Percentiles rank a stretch among this genome's conserved stretches.
Evolutionary conservation across 805 yeast genomes (phyloP).

Genomic region (Cyberlindnera veronae): DNA sequence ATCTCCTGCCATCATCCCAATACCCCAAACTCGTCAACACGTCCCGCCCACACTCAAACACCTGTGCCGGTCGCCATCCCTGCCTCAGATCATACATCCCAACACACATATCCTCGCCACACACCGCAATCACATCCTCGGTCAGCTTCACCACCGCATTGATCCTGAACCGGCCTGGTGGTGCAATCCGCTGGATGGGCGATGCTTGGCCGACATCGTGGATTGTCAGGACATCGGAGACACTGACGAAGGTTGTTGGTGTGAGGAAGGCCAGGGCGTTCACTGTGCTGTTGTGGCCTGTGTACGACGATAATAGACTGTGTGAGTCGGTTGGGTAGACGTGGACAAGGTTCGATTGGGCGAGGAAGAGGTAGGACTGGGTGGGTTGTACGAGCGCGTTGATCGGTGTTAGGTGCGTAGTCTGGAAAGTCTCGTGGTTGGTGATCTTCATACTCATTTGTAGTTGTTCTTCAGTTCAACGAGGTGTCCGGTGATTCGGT

Average conservation of each 20-base stretch:
- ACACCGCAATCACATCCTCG: conserved; percentile 16
- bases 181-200: conserved; percentile 10
- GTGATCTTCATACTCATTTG: not conserved
- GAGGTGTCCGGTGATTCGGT: too few relatives aligned
- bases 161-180: conserved; percentile 9
- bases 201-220: conserved; percentile 12
- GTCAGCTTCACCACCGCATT: conserved; percentile 11
- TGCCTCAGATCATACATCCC: conserved; percentile 15
- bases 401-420: not conserved
- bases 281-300: conserved; percentile 11
- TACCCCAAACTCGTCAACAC: conserved; percentile 20
- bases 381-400: not conserved
- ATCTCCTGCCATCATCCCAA: not conserved
- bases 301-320: conserved; percentile 5
- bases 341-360: not conserved
- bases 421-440: not conserved
- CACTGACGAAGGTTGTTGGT: conserved; percentile 11
- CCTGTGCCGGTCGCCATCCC: conserved; percentile 33
- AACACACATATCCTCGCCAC: conserved; percentile 20
- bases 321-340: conserved; percentile 1
- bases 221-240: conserved; percentile 15
- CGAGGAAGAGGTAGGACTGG: not conserved
- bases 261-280: conserved; percentile 9
- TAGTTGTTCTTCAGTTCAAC: too few relatives aligned
- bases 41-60: conserved; percentile 31